Evolutionary conservation across 2,329 filamentous ascomycete species (phyloP).

Genomic region (Pyricularia sp.): DNA sequence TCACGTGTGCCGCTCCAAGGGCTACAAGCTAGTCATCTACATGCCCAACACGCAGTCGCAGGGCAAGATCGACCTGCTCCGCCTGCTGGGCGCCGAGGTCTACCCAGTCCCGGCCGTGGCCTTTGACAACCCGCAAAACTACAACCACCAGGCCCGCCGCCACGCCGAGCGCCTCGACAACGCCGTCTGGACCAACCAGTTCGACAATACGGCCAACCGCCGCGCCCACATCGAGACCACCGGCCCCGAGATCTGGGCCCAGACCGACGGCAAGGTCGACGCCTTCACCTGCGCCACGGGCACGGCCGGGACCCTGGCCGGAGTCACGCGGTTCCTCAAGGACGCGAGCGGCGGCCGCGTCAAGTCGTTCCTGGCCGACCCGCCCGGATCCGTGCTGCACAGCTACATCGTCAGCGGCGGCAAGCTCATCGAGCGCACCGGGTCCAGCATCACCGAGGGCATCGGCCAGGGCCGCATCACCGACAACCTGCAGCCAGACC

Average conservation of each 20-base stretch:
- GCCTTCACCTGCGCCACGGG: conserved; percentile 95
- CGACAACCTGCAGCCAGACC: conserved; percentile 83
- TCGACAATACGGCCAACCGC: conserved; percentile 92
- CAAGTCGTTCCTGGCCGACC: conserved; percentile 85
- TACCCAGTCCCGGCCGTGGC: conserved; percentile 92
- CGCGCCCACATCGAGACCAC: conserved; percentile 95
- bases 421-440: conserved; percentile 68
- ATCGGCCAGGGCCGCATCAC: conserved; percentile 92
- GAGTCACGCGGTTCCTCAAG: conserved; percentile 82
- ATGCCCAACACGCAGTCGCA: conserved; percentile 99
- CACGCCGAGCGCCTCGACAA: conserved; percentile 83
- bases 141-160: conserved; percentile 89
- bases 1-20: conserved; percentile 85
- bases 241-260: conserved; percentile 92
- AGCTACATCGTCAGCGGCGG: conserved; percentile 84
- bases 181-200: conserved; percentile 98
- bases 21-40: conserved; percentile 96
- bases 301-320: conserved; percentile 85
- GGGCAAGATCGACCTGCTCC: conserved; percentile 90
- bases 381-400: conserved; percentile 86
- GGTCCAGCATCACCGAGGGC: conserved; percentile 90
- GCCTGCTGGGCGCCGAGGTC: conserved; percentile 87
- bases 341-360: conserved; percentile 68
- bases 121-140: conserved; percentile 92
- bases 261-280: conserved; percentile 78